Evolutionary conservation across 345 rosid species (phyloP).

Genomic region (Passiflora organensis): DNA sequence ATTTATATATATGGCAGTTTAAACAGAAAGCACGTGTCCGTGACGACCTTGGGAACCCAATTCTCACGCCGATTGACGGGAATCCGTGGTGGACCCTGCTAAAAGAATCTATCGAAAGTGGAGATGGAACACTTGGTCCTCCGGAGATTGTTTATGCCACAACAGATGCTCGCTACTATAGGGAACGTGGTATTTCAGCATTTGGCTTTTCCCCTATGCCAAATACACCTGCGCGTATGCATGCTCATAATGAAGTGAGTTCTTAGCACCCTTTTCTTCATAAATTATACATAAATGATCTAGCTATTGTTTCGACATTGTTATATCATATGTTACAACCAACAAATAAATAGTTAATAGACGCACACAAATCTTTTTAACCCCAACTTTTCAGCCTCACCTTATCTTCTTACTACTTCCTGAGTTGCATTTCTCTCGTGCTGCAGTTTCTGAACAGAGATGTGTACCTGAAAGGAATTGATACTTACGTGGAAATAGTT

Average conservation of each 20-base stretch:
- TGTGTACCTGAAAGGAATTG: constrained; percentile 82
- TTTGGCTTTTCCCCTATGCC: constrained; percentile 92
- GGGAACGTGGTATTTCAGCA: constrained; percentile 60
- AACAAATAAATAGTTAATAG: too few relatives aligned
- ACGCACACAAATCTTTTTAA: too few relatives aligned
- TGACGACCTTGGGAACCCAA: constrained; percentile 45
- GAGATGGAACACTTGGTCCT: constrained; percentile 55
- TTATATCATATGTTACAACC: background rate
- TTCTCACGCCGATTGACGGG: constrained; percentile 50
- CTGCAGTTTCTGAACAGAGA: constrained; percentile 69
- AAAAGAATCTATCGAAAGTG: constrained; percentile 67
- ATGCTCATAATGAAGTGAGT: constrained; percentile 85
- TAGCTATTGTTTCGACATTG: background rate
- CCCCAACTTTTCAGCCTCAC: background rate
- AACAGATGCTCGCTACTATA: constrained; percentile 79
- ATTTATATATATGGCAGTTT: constrained; percentile 57
- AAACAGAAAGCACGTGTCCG: constrained; percentile 48
- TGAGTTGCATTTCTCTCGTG: constrained; percentile 28
- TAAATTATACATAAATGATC: too few relatives aligned
- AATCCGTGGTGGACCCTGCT: constrained; percentile 88
- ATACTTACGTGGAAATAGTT: constrained; percentile 60
- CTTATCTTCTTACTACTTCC: too few relatives aligned
- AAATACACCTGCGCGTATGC: constrained; percentile 81
- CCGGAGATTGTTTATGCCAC: constrained; percentile 90
- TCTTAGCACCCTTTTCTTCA: background rate